Evolutionary conservation across 345 rosid genomes (phyloP), one percentile per base, ranked within the genome.

Genomic region (Citropsis articulata): DNA sequence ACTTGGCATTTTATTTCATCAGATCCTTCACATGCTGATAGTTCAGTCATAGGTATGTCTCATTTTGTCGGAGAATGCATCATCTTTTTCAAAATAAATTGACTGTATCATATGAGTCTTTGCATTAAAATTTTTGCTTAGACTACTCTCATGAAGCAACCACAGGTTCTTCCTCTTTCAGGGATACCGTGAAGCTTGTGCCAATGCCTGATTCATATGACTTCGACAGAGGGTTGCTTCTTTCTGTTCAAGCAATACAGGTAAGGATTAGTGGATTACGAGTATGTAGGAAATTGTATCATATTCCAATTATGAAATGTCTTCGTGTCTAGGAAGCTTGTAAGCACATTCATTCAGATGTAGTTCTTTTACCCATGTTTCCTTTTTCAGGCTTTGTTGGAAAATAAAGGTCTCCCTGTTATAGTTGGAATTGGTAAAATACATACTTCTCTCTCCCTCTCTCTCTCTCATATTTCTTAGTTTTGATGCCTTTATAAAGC

Each of bases 221-320:
- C 83, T 81, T 97, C 80, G 99, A 97, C 77, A 88, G 99, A 83
- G 99, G 99, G 75, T 85, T 94, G 84, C 98, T 97, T 81, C 98
- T 97, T 84, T 92, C 99, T 77, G 98, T 97, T 86, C 99, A 97
- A 83, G 99, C 94, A 76, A 94, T 97, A 84, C 99, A 97, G 94
- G 99, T 97, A 80, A 83, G 74, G 57, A 78, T 61, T 73, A 30
- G 80, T 81, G 75, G 57, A 78, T 61, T 71, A 35, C 25, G 40
- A 61, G 68, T 63, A 68, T 14, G 72, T 78, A 25, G 83, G 82
- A 81, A 71, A 19, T 42, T 62, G 31, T 25, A 36, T 36, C n/a
- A 38, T 50, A 25, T 36, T 56, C 7, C 38, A 31, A 57, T 66
- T 25, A 9, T 56, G 55, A 35, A 25, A 56, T 66, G 56, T 31